Evolutionary conservation across 805 yeast genomes (phyloP), one percentile per base, ranked within the genome.

Genomic region (Clavispora santaluciae): DNA sequence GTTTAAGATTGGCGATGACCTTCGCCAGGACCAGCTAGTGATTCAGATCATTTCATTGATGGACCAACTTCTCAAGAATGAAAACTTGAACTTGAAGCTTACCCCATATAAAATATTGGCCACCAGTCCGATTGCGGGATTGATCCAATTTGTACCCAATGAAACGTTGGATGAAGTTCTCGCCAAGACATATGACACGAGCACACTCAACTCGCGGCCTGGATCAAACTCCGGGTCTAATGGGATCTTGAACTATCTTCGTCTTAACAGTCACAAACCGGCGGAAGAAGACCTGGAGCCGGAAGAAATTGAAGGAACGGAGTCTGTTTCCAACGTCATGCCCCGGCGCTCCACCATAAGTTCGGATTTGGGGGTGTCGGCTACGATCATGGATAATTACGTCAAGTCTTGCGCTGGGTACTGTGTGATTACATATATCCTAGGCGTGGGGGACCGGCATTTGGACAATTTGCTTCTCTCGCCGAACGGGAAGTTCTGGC

Each of bases 361-460:
- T 4, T 55, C 70, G 0, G 69, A 65, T 34, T 61, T 74, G 39
- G 76, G 76, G 0, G 80, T 86, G 1, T 67, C 73, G 9, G 63
- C 79, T 0, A 77, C 76, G 49, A 86, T 81, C 0, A 87, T 93
- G 96, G 98, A 93, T 53, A 91, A 86, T 49, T 93, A 86, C 63
- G 91, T 93, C 6, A 79, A 90, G 49, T 87, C 96, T 3, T 88
- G 97, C 59, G 97, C 99, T 18, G 99, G 99, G 0, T 93, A 93
- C 57, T 93, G 97, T 68, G 98, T 93, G 1, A 86, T 93, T 18
- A 93, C 99, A 0, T 93, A 93, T 54, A 67, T 93, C 7, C 65
- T 93, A 11, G 99, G 99, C 5, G 97, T 93, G 7, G 99, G 99
- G 12, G 99, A 93, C 63, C 76, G 99, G 42, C 99, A 93, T 67